Evolutionary conservation across 106 monocot species (phyloP), one percentile per base, ranked within the genome.

Genomic region (Xerophyta viscosa): DNA sequence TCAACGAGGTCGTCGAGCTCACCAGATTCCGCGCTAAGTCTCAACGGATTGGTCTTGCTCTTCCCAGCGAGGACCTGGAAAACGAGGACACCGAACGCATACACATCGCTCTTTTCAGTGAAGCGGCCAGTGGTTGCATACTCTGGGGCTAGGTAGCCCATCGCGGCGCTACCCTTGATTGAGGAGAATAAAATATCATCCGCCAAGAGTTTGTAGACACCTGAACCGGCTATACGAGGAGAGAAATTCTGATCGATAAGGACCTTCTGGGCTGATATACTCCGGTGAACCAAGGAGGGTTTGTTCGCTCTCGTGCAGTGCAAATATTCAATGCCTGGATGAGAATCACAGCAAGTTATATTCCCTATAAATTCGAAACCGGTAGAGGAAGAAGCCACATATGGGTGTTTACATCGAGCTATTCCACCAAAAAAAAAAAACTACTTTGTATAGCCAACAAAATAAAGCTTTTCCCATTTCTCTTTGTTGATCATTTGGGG

Each of bases 41-140:
- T 48, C 29, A 79, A 29, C 29, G 68, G 76, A 4, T 66, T 62
- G 3, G 74, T 66, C 4, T 37, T 63, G 9, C 65, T 61, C 48
- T 67, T 89, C 4, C 88, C 88, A 1, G 72, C 57, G 8, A 89
- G 63, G 22, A 83, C 47, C 45, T 89, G 88, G 52, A 83, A 49
- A 0, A 89, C 19, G 30, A 89, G 31, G 18, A 83, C 67, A 2
- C 88, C 88, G 28, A 89, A 89, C 9, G 88, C 75, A 29, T 77
- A 89, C 2, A 89, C 76, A 20, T 89, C 88, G 26, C 88, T 80
- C 73, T 77, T 83, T 50, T 76, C 79, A 0, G 68, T 80, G 73
- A 89, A 77, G 18, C 76, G 71, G 20, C 88, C 88, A 0, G 61
- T 62, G 26, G 79, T 89, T 3, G 74, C 57, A 39, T 80, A 80